Conservation (phyloP, 139 green algal species). For the Ostreobium quekettii region DNA sequence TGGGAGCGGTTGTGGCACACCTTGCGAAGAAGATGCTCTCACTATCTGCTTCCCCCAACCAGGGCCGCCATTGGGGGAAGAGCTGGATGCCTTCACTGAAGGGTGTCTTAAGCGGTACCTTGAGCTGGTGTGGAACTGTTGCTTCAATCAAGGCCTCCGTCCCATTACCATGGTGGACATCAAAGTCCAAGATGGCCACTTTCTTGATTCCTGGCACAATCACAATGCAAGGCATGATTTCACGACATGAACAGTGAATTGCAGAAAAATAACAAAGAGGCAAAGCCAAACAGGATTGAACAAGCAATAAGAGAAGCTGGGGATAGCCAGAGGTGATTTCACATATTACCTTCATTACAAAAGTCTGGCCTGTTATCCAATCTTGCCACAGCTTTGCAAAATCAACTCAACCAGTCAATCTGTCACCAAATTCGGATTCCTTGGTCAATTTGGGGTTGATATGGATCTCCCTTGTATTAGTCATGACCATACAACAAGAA, state of each 20-base stretch:
- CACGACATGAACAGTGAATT: not conserved
- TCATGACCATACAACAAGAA: too few species aligned
- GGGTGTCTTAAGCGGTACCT: constrained; percentile 45
- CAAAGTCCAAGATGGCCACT: constrained; percentile 87
- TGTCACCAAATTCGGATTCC: too few species aligned
- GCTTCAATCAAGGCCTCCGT: constrained; percentile 55
- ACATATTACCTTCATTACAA: too few species aligned
- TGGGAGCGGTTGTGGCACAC: constrained; percentile 23
- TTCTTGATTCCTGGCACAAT: constrained; percentile 42
- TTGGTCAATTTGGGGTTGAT: too few species aligned
- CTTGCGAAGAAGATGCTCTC: constrained; percentile 86
- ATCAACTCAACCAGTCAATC: too few species aligned
- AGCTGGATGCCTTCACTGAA: constrained; percentile 59
- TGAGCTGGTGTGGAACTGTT: constrained; percentile 26
- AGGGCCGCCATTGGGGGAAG: constrained; percentile 72
- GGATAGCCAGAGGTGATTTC: too few species aligned
- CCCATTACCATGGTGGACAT: constrained; percentile 91
- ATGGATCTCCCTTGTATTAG: too few species aligned
- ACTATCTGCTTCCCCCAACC: constrained; percentile 68
- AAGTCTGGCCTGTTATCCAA: too few species aligned
- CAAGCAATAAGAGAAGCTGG: not conserved
- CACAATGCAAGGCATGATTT: constrained; percentile 7
- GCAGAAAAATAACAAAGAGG: not conserved
- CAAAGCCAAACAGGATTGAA: not conserved
- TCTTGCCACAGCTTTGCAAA: too few species aligned